Conservation (phyloP, 2,329 filamentous ascomycete genomes). For the Xylaria sp. region DNA sequence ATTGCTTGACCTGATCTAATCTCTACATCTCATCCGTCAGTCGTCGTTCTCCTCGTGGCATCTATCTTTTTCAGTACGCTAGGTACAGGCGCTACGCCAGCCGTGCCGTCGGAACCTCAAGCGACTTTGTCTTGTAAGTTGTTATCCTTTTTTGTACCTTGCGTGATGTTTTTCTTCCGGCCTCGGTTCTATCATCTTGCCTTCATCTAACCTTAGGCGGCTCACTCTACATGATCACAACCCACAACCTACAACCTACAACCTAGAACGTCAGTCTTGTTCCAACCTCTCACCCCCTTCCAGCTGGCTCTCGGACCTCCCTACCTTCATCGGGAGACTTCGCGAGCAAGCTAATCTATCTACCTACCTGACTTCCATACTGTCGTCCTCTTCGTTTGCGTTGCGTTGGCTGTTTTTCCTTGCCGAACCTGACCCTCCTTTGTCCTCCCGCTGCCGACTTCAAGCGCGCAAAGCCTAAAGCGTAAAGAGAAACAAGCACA, state of each 20-base stretch:
- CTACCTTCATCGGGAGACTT: slow-evolving; percentile 1
- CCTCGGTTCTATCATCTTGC: slow-evolving; percentile 18
- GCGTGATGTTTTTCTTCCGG: slow-evolving; percentile 17
- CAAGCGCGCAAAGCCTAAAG: slow-evolving; percentile 22
- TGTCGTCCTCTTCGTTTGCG: slow-evolving; percentile 10
- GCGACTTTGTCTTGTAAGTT: slow-evolving; percentile 25
- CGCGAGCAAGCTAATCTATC: neutral
- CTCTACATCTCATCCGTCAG: slow-evolving; percentile 7
- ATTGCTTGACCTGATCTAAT: slow-evolving; percentile 17
- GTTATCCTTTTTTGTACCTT: neutral
- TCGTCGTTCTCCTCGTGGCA: slow-evolving; percentile 19
- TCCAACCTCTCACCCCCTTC: neutral
- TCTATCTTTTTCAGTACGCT: slow-evolving; percentile 19
- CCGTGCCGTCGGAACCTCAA: slow-evolving; percentile 33
- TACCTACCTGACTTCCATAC: neutral
- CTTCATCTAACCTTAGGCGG: neutral
- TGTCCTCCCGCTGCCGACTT: slow-evolving; percentile 23
- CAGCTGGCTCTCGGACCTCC: slow-evolving; percentile 15
- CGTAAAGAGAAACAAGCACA: slow-evolving; percentile 12
- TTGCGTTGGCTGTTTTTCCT: neutral
- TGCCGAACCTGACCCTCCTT: slow-evolving; percentile 9
- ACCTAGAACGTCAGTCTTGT: neutral
- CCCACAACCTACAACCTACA: neutral
- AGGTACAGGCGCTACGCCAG: slow-evolving; percentile 26
- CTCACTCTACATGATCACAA: slow-evolving; percentile 16